Conservation (phyloP, 768 basidiomycete genomes). For the Cyclocybe cylindracea region DNA sequence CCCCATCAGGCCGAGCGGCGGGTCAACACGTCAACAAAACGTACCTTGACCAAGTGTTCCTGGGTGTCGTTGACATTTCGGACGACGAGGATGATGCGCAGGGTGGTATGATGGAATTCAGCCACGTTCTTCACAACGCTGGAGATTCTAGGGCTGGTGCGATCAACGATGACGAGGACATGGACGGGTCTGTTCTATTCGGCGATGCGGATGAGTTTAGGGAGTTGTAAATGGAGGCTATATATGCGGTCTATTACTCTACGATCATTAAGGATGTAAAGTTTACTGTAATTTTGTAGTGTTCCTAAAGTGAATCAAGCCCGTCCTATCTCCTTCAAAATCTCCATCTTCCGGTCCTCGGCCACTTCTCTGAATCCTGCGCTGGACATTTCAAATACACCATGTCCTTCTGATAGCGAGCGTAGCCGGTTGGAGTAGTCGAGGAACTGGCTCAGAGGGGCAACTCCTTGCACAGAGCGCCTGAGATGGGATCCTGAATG, state of each 20-base stretch:
- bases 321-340: constrained; percentile 77
- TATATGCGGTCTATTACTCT: background rate
- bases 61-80: constrained; percentile 13
- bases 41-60: constrained; percentile 26
- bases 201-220: constrained; percentile 81
- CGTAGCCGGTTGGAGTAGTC: constrained; percentile 80
- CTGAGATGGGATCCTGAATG: constrained; percentile 42
- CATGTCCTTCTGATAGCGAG: constrained; percentile 81
- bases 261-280: constrained; percentile 10
- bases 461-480: constrained; percentile 69
- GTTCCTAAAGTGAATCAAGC: constrained; percentile 37
- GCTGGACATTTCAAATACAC: constrained; percentile 74
- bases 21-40: constrained; percentile 23
- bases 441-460: constrained; percentile 80
- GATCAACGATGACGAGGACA: constrained; percentile 75
- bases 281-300: constrained; percentile 1
- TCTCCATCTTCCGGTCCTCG: constrained; percentile 63
- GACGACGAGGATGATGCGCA: constrained; percentile 26
- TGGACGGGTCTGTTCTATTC: constrained; percentile 72
- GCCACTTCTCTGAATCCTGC: constrained; percentile 78
- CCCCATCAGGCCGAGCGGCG: constrained; percentile 33
- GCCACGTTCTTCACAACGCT: constrained; percentile 63
- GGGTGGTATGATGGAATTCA: constrained; percentile 72
- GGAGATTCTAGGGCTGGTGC: constrained; percentile 58
- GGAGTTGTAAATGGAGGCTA: constrained; percentile 44